Base-by-base conservation (phyloP, 208 protist species). In the Lotmaria passim region DNA sequence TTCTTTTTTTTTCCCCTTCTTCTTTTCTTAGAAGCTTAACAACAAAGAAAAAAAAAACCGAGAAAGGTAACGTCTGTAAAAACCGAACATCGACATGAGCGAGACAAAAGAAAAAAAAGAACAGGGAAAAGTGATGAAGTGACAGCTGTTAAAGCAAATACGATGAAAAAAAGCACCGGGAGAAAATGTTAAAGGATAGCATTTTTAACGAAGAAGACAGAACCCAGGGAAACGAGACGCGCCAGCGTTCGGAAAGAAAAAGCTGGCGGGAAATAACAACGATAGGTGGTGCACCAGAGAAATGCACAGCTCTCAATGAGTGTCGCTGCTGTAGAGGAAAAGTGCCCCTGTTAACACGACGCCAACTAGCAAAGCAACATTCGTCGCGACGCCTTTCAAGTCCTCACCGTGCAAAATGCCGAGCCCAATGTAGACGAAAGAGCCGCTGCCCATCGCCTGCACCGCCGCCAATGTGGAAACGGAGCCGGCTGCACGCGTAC, bases 401-500 rank as follows among this genome's bases (percentile, higher is more conserved):
- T 87, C 78, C 72, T 94, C 89, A 11, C 76, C 57, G 6, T 63
- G 38, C 31, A 94, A 43, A 19, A 83, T 71, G 12, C 59, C 76
- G 0, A 92, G 59, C 0, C 72, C 82, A 11, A 90, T 79, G 61
- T 85, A 92, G 4, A 94, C 66, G 38, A 92, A 94, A 1, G 85
- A 90, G 30, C 89, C 89, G 56, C 78, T 85, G n/a, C 79, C 85
- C 21, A 90, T 41, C 7, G 83, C 78, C 53, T 89, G 82, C 26
- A 80, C 66, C 2, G 73, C 60, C 2, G 72, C 63, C 41, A 81
- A 53, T 34, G 47, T 59, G 15, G 71, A 71, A 19, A 77, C 63
- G 19, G 63, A 14, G 36, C 43, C 43, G 6, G 28, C 7, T 6
- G n/a, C n/a, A n/a, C n/a, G n/a, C n/a, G n/a, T 43, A 23, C 5